Evolutionary conservation across 306 rosid genomes (phyloP), one percentile per base, ranked within the genome.

Genomic region (Vigna mungo): DNA sequence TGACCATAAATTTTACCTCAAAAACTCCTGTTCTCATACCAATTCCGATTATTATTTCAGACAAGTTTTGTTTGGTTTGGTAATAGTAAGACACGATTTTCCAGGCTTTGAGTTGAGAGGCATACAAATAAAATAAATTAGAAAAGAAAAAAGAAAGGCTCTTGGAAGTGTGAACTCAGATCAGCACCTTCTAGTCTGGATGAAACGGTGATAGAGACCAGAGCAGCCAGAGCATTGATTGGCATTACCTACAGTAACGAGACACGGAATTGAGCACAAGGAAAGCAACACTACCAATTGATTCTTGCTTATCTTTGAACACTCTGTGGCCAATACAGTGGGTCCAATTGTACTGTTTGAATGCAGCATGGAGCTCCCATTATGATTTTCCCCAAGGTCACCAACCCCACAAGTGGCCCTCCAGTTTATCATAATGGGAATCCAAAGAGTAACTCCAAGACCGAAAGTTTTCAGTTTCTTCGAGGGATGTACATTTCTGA

Each of bases 331-430:
- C 37, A 59, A 67, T 30, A 77, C 9, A 55, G 87, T 86, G 87
- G 85, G 87, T 77, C 83, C 81, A 62, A 76, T 48, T 15, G 49
- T 37, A 77, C 60, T 84, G 83, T 81, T 72, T 43, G 21, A 65
- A 80, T 71, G 84, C 82, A 84, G 80, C 62, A 80, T 67, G 81
- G 80, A 77, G 83, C 84, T 73, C 75, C 82, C 85, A 81, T 77
- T 68, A 78, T 81, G 83, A 80, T 72, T 76, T 75, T 72, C 20
- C 74, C 60, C 37, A 49, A 14, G 55, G 76, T 59, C 73, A 75
- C 46, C 0, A 84, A 68, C 85, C 88, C 85, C 85, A 84, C 85
- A 78, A 73, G 64, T 77, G 80, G 77, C 44, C 82, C 78, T 77
- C 68, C 16, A 60, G 30, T 74, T 84, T 49, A 76, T 77, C 75